Base-by-base conservation (phyloP, 345 rosid genomes). In the Syzygium jambos region DNA sequence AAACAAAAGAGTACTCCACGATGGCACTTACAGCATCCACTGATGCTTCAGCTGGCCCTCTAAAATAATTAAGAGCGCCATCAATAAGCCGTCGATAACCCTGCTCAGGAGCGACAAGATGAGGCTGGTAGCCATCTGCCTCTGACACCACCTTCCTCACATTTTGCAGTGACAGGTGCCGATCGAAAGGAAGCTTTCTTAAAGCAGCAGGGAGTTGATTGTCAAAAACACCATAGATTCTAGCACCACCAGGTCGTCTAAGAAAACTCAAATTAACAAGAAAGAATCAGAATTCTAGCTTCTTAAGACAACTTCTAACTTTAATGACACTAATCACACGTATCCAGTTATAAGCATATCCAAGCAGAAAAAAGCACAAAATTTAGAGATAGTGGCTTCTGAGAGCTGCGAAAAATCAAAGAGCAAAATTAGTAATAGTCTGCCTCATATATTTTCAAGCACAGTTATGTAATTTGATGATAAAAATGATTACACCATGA, bases 71-170 rank as follows among this genome's bases (percentile, higher is more conserved):
- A 51, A 95, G 91, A 30, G 95, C 93, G 11, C 94, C 91, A 17
- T 95, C 95, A 73, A 95, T 95, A 11, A 94, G 93, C 59, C 95
- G 89, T 7, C 97, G 90, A 87, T 95, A 95, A 77, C 92, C 97
- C 89, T 95, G 97, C 93, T 93, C 96, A 6, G 97, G 96, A 17
- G 97, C 96, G 87, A 94, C 91, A 85, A 95, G 89, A 91, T 95
- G 96, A 52, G 97, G 96, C 88, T 92, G 96, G 87, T 95, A 95
- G 51, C 97, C 97, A 92, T 95, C 96, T 80, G 96, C 93, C 92
- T 95, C 93, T 49, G 95, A 94, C 57, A 95, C 95, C 53, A 93
- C 90, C 87, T 92, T 95, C 87, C 88, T 93, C 52, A 95, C 93
- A 88, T 93, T 95, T 87, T 95, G 93, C 77, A 91, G 86, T 14